These are phyloP conservation scores for Fusarium avenaceum DNA, from an alignment of 2,329 filamentous ascomycete genomes.

Conservation along the genomic window DNA sequence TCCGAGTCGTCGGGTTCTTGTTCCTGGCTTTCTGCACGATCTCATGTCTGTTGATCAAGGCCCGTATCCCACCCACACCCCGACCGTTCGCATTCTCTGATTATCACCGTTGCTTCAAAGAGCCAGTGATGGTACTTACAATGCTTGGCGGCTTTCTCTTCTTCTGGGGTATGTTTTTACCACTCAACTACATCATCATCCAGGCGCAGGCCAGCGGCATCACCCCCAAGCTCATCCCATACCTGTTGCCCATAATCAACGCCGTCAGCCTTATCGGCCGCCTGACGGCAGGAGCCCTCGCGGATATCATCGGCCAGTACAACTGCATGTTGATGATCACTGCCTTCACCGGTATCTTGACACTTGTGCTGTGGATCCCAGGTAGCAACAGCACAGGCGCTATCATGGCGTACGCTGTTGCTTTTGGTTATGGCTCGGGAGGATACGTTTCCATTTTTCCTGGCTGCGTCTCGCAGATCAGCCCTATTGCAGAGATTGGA, in stretches of 20 bases:
- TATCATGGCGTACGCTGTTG: background rate
- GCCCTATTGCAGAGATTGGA: background rate
- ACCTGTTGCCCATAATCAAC: background rate
- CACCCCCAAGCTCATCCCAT: fast-evolving
- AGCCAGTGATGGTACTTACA: fast-evolving
- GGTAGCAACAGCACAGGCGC: background rate
- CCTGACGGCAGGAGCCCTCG: background rate
- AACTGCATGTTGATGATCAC: slow-evolving; percentile 11
- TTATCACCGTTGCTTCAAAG: fast-evolving
- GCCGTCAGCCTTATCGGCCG: background rate
- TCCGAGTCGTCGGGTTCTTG: background rate
- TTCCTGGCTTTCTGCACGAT: background rate
- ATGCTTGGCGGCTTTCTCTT: slow-evolving; percentile 3
- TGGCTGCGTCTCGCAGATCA: background rate
- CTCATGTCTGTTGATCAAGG: background rate
- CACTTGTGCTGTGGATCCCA: background rate
- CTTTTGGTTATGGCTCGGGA: slow-evolving; percentile 1
- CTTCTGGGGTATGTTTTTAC: slow-evolving; percentile 6
- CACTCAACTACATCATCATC: background rate
- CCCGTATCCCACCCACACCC: fast-evolving
- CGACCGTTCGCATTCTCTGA: fast-evolving
- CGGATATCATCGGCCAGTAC: background rate
- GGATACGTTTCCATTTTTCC: slow-evolving; percentile 1
- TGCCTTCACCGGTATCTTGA: background rate
- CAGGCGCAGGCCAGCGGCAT: background rate